These are phyloP conservation scores for Neofusicoccum cordaticola DNA, from an alignment of 2,329 filamentous ascomycete species.

Conservation along the genomic window DNA sequence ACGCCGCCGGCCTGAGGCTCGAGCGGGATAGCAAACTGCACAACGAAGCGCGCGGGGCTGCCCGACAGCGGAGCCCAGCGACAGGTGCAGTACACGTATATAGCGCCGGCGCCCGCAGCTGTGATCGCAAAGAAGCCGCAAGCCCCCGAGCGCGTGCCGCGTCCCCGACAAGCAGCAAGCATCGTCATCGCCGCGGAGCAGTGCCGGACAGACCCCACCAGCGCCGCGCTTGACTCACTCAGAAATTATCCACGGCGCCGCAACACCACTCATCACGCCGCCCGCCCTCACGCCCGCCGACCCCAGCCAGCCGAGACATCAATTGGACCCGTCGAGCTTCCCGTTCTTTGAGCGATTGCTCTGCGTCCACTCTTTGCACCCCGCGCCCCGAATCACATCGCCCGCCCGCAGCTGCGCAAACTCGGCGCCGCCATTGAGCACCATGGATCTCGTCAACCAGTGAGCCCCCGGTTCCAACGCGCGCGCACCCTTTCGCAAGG, in stretches of 20 bases:
- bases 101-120: no score
- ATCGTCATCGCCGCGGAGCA: not conserved
- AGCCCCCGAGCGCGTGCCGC: not conserved
- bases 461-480: constrained; percentile 27
- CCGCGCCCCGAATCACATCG: not conserved
- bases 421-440: not conserved
- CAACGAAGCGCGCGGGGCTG: not conserved
- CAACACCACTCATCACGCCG: constrained; percentile 4
- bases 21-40: not conserved
- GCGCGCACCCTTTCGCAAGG: not conserved
- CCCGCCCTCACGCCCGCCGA: not conserved
- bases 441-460: constrained; percentile 43
- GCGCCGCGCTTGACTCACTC: constrained; percentile 5
- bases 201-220: not conserved
- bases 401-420: not conserved
- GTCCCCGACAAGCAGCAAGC: not conserved
- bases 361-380: not conserved
- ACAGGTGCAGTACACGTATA: not conserved
- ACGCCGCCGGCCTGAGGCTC: constrained; percentile 9
- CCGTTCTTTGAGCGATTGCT: not conserved
- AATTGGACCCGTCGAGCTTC: not conserved
- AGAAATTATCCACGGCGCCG: constrained; percentile 9
- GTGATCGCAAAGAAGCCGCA: not conserved
- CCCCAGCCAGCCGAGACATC: not conserved
- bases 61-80: constrained; percentile 2